Percentiles rank a stretch among this genome's conserved stretches.
These are phyloP conservation scores for Ceratobasidium sp. DNA, from an alignment of 1,284 basidiomycete genomes.

Conservation along the genomic window DNA sequence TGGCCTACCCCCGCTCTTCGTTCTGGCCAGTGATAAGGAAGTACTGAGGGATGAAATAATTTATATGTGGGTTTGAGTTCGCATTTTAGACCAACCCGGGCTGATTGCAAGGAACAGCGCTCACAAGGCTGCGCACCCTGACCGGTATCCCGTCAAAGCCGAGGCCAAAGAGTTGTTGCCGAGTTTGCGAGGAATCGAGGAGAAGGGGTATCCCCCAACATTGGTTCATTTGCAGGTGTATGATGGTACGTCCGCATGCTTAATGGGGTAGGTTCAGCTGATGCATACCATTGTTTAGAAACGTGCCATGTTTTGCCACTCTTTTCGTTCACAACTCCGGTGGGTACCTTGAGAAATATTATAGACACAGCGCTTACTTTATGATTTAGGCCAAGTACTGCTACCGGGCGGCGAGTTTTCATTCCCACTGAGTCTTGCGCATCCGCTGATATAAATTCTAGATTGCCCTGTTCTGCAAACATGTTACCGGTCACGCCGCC, in stretches of 20 bases:
- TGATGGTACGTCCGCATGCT: conserved; percentile 48
- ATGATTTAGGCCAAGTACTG: conserved; percentile 66
- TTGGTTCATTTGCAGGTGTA: conserved; percentile 87
- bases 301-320: conserved; percentile 55
- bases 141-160: conserved; percentile 70
- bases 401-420: conserved; percentile 44
- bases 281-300: not conserved
- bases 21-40: conserved; percentile 90
- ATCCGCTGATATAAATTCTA: conserved; percentile 40
- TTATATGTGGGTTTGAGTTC: conserved; percentile 55
- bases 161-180: conserved; percentile 70
- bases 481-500: conserved; percentile 47
- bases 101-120: conserved; percentile 52
- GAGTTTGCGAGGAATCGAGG: conserved; percentile 66
- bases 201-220: conserved; percentile 63
- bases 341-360: not conserved
- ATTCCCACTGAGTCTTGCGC: not conserved
- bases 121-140: conserved; percentile 89
- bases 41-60: conserved; percentile 93
- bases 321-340: conserved; percentile 49
- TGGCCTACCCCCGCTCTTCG: conserved; percentile 84
- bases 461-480: conserved; percentile 53
- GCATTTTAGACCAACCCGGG: not conserved
- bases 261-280: not conserved
- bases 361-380: not conserved